Evolutionary conservation across 495 filamentous ascomycete species (phyloP).

Genomic region (Neurospora tetraspora): DNA sequence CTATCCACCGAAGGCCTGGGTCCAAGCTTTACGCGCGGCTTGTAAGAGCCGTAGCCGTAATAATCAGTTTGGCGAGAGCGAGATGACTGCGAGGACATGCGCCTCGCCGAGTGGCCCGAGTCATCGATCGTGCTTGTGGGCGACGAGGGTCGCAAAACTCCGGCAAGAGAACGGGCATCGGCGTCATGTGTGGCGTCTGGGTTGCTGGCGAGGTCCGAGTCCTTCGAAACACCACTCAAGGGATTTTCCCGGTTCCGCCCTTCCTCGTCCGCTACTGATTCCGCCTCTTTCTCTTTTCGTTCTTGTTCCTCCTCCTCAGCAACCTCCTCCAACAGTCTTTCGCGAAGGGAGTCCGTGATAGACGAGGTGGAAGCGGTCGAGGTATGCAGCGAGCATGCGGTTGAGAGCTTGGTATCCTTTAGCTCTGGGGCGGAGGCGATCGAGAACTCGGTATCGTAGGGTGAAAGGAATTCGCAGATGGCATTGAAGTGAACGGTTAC

Average conservation of each 20-base stretch:
- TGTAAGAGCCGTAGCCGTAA: slow-evolving; percentile 47
- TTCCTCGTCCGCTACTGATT: slow-evolving; percentile 36
- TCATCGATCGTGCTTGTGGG: slow-evolving; percentile 29
- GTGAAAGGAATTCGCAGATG: slow-evolving; percentile 74
- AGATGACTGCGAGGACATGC: slow-evolving; percentile 55
- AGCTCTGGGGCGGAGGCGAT: slow-evolving; percentile 67
- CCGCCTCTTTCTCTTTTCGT: slow-evolving; percentile 37
- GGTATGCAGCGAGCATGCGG: slow-evolving; percentile 82
- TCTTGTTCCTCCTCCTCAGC: slow-evolving; percentile 69
- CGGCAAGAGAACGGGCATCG: slow-evolving; percentile 31
- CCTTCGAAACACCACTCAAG: slow-evolving; percentile 15
- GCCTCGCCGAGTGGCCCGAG: slow-evolving; percentile 15
- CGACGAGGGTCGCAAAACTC: slow-evolving; percentile 26
- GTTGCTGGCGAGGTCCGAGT: slow-evolving; percentile 24
- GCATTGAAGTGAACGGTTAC: slow-evolving; percentile 90
- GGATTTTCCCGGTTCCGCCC: slow-evolving; percentile 3
- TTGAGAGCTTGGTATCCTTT: slow-evolving; percentile 76
- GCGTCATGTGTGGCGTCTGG: slow-evolving; percentile 34
- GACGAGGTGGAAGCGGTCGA: slow-evolving; percentile 81
- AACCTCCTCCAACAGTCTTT: slow-evolving; percentile 76
- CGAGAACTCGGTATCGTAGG: slow-evolving; percentile 73
- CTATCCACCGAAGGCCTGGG: slow-evolving; percentile 70
- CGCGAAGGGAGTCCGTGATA: slow-evolving; percentile 68
- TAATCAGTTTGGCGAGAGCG: slow-evolving; percentile 44
- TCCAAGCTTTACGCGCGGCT: slow-evolving; percentile 72